Percentiles rank a stretch among this genome's conserved stretches.
phyloP scores from a whole-genome alignment of 371 early-diverging fungal genomes.

The Globomyces sp. region DNA sequence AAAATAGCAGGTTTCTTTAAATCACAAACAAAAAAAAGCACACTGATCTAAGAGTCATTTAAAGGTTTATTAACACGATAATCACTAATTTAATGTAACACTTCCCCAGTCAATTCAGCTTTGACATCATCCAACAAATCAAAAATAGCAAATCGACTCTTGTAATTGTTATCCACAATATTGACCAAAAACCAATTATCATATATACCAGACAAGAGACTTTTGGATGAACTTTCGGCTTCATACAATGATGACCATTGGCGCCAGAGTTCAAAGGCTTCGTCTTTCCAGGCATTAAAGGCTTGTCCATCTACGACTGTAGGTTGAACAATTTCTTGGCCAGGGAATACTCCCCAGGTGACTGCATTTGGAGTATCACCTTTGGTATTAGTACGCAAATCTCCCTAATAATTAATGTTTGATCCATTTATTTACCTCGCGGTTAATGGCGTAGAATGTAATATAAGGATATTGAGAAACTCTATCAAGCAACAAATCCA shows the following conservation, averaged over 20 bases:
- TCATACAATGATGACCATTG: constrained; percentile 85
- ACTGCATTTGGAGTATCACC: constrained; percentile 91
- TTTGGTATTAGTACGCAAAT: constrained; percentile 79
- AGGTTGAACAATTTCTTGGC: constrained; percentile 95
- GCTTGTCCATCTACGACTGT: constrained; percentile 90
- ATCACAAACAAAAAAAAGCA: too few species aligned
- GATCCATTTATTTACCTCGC: constrained; percentile 35
- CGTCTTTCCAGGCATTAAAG: constrained; percentile 98
- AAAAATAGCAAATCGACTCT: constrained; percentile 68
- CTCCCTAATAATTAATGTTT: constrained; percentile 50
- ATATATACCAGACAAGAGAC: constrained; percentile 65
- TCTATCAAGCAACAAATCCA: constrained; percentile 66
- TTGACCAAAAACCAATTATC: constrained; percentile 90
- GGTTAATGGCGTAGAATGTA: constrained; percentile 91
- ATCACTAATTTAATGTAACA: constrained; percentile 9
- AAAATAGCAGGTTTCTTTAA: too few species aligned
- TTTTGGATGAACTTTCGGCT: constrained; percentile 54
- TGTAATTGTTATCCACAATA: constrained; percentile 94
- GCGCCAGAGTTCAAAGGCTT: constrained; percentile 93
- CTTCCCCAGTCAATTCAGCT: constrained; percentile 5
- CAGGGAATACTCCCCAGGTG: constrained; percentile 98
- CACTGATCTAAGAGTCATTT: too few species aligned
- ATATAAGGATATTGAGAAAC: constrained; percentile 64
- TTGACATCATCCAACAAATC: constrained; percentile 52
- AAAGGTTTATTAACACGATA: not conserved